A percentile compares a stretch with the other conserved stretches of the same genome.
Conservation (phyloP, 1,284 basidiomycete genomes). For the Ceratobasidium sp. region DNA sequence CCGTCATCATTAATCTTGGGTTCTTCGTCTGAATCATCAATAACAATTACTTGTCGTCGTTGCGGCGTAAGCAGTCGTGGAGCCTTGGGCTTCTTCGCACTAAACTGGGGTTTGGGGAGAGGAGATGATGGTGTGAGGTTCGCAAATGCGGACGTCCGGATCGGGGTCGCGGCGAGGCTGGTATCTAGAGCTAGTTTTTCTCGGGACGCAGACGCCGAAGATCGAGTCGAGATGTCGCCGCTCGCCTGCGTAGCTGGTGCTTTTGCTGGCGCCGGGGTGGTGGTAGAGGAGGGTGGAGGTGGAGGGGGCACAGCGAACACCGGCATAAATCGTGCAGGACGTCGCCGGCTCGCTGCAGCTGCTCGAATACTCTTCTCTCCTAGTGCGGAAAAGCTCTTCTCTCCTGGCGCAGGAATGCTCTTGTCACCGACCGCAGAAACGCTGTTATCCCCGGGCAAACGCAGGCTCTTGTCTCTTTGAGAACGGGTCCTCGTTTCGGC, state of each 20-base stretch:
- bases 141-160: conserved; percentile 11
- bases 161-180: background rate
- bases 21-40: conserved; percentile 39
- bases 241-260: background rate
- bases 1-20: background rate
- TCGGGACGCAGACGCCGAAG: background rate
- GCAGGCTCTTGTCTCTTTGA: no score
- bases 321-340: conserved; percentile 21
- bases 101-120: conserved; percentile 33
- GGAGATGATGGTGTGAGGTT: conserved; percentile 33
- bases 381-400: background rate
- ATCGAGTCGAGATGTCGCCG: conserved; percentile 4
- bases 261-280: conserved; percentile 10
- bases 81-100: conserved; percentile 35
- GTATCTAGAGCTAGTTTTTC: background rate
- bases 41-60: conserved; percentile 33
- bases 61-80: conserved; percentile 32
- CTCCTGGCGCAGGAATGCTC: background rate
- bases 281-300: conserved; percentile 2
- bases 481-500: no score
- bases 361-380: conserved; percentile 40
- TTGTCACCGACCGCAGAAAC: background rate
- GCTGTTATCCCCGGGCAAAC: conserved; percentile 1
- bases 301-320: conserved; percentile 32
- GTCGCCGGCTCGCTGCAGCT: conserved; percentile 9